phyloP scores from a whole-genome alignment of 2,329 filamentous ascomycete species.

The Verticillium nubilum region DNA sequence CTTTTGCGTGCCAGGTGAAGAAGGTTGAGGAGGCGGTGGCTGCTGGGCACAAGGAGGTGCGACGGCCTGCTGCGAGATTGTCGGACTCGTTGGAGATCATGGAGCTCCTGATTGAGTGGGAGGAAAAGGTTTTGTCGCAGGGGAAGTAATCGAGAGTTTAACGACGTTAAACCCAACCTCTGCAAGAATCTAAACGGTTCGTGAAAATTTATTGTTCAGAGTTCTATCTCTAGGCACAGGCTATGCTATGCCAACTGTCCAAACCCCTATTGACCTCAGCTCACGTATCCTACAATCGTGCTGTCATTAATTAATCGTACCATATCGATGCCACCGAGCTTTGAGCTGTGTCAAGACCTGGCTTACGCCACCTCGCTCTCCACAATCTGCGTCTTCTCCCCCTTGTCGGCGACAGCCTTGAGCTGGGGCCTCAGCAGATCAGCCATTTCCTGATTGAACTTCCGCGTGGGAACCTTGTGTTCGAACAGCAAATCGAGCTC shows the following conservation, averaged over 20 bases:
- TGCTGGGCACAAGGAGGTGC: slow-evolving; percentile 12
- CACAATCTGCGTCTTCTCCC: not conserved
- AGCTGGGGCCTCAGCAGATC: not conserved
- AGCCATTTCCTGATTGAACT: slow-evolving; percentile 24
- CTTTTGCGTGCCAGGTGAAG: slow-evolving; percentile 18
- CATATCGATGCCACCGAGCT: no score
- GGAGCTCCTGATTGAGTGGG: slow-evolving; percentile 19
- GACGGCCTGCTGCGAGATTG: slow-evolving; percentile 17
- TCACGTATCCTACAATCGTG: no score
- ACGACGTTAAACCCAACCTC: no score
- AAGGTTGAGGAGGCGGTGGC: slow-evolving; percentile 16
- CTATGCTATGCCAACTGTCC: no score
- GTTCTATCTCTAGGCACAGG: no score
- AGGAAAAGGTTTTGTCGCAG: slow-evolving; percentile 3
- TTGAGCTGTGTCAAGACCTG: no score
- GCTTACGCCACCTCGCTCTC: not conserved
- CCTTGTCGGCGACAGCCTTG: not conserved
- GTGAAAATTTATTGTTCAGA: no score
- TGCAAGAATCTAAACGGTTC: no score
- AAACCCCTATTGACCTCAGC: no score
- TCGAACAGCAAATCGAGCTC: slow-evolving; percentile 38
- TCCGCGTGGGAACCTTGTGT: slow-evolving; percentile 28
- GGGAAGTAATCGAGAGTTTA: not conserved
- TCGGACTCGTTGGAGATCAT: slow-evolving; percentile 19
- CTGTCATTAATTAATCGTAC: no score